phyloP scores from a whole-genome alignment of 2,329 filamentous ascomycete species.

The Aschersonia sp. region DNA sequence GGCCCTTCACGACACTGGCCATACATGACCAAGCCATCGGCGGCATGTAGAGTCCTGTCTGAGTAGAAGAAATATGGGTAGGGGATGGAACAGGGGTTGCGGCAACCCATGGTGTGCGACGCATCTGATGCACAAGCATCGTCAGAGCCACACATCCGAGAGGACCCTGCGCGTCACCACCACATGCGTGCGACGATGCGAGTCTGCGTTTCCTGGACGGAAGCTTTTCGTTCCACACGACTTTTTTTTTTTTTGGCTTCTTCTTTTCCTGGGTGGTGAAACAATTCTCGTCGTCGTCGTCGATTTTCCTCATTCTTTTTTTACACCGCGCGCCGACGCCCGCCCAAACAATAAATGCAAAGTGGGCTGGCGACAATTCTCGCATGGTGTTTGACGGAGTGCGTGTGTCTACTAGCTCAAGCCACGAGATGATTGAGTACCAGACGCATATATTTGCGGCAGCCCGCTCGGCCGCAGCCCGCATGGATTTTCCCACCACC shows the following conservation, averaged over 20 bases:
- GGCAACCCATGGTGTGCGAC: slow-evolving; percentile 28
- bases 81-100: slow-evolving; percentile 9
- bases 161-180: slow-evolving; percentile 1
- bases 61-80: background rate
- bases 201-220: background rate
- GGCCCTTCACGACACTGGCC: background rate
- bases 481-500: background rate
- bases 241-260: no score
- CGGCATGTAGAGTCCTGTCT: background rate
- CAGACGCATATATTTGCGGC: background rate
- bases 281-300: background rate
- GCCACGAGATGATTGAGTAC: background rate
- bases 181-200: background rate
- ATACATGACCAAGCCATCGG: background rate
- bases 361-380: no score
- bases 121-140: slow-evolving; percentile 27
- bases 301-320: no score
- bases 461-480: background rate
- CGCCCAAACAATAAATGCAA: no score
- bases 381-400: no score
- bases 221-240: background rate
- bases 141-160: slow-evolving; percentile 4
- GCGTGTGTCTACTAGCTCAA: background rate
- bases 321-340: no score
- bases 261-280: background rate